phyloP scores from a whole-genome alignment of 495 filamentous ascomycete species.

The Talaromyces trachyspermus region DNA sequence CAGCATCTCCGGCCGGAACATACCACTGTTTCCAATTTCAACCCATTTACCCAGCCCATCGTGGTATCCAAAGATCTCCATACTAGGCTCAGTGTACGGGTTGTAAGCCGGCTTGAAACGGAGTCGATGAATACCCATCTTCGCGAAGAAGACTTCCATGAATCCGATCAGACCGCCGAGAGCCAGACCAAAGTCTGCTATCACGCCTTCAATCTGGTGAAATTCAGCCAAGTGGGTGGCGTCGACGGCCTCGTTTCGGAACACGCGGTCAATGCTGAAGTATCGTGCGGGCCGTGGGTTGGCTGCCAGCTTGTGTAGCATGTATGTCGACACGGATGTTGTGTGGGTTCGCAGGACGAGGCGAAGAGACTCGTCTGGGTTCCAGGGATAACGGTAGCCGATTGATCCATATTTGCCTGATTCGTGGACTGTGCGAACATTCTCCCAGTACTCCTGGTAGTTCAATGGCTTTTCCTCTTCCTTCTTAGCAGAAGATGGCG shows the following conservation, averaged over 20 bases:
- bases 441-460: slow-evolving; percentile 81
- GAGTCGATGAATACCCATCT: slow-evolving; percentile 85
- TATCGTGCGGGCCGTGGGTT: slow-evolving; percentile 78
- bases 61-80: slow-evolving; percentile 95
- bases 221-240: slow-evolving; percentile 96
- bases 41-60: slow-evolving; percentile 84
- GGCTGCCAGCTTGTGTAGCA: slow-evolving; percentile 82
- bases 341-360: slow-evolving; percentile 95
- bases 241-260: slow-evolving; percentile 93
- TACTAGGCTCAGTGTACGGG: slow-evolving; percentile 93
- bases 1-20: slow-evolving; percentile 97
- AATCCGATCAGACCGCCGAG: slow-evolving; percentile 92
- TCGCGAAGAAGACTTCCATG: slow-evolving; percentile 91
- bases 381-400: slow-evolving; percentile 93
- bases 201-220: slow-evolving; percentile 97
- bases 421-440: slow-evolving; percentile 74
- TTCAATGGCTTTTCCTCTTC: slow-evolving; percentile 45
- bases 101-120: slow-evolving; percentile 98
- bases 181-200: slow-evolving; percentile 87
- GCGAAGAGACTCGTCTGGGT: slow-evolving; percentile 74
- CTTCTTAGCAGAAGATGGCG: slow-evolving; percentile 21
- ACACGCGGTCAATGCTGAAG: slow-evolving; percentile 97
- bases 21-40: slow-evolving; percentile 95
- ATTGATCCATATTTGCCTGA: slow-evolving; percentile 86
- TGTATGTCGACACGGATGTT: slow-evolving; percentile 78